These are phyloP conservation scores for Phymatotrichopsis omnivora DNA, from an alignment of 2,329 filamentous ascomycete genomes.

Conservation along the genomic window DNA sequence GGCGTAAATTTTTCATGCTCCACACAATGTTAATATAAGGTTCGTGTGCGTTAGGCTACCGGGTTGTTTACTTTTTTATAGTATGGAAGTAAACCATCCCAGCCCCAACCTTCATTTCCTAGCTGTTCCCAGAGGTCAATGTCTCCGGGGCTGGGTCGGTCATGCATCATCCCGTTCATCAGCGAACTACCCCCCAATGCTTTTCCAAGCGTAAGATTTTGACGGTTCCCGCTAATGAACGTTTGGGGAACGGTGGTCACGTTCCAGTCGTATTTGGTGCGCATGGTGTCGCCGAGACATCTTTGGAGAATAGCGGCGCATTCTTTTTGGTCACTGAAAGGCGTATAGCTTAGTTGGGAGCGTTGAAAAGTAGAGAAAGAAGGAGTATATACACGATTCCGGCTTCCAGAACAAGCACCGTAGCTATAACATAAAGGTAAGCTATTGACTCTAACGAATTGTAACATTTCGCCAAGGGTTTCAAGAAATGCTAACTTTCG, in stretches of 20 bases:
- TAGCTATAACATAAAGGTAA: constrained; percentile 20
- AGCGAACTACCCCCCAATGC: constrained; percentile 38
- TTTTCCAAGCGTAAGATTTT: constrained; percentile 33
- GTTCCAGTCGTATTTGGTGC: constrained; percentile 33
- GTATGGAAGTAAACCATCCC: constrained; percentile 33
- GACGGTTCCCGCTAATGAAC: constrained; percentile 35
- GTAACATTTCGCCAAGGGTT: neutral
- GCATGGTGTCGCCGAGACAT: constrained; percentile 29
- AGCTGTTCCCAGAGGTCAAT: constrained; percentile 40
- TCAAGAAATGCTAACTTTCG: constrained; percentile 18
- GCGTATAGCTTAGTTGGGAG: neutral
- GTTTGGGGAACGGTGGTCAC: constrained; percentile 37
- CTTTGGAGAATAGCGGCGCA: constrained; percentile 31
- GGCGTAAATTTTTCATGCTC: constrained; percentile 34
- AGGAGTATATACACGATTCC: constrained; percentile 21
- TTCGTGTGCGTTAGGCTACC: neutral
- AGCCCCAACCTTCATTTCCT: constrained; percentile 41
- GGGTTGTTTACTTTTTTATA: constrained; percentile 36
- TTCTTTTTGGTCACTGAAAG: constrained; percentile 24
- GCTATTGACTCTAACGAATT: neutral
- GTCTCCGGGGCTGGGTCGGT: constrained; percentile 38
- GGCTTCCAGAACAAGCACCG: constrained; percentile 33
- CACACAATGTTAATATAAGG: constrained; percentile 11
- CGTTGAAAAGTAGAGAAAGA: neutral
- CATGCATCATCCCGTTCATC: constrained; percentile 42